Percentiles rank a stretch among this genome's conserved stretches.
phyloP scores from a whole-genome alignment of 768 basidiomycete species.

The Hygrocybe punicea region DNA sequence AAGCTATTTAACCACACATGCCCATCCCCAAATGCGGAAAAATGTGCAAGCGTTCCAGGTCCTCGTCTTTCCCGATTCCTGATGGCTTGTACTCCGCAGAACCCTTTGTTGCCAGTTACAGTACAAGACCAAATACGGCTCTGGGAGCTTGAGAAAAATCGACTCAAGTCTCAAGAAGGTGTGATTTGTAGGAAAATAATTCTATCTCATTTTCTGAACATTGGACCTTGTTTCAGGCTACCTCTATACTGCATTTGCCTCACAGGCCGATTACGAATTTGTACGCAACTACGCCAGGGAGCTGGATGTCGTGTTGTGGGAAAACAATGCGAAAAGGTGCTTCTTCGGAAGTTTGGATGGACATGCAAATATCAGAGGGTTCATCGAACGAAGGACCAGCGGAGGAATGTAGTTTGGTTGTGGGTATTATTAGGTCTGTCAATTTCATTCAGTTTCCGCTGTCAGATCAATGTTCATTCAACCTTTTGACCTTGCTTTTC shows the following conservation, averaged over 20 bases:
- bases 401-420: slow-evolving; percentile 14
- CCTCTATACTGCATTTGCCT: slow-evolving; percentile 84
- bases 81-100: slow-evolving; percentile 43
- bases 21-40: slow-evolving; percentile 97
- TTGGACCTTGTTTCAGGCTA: slow-evolving; percentile 52
- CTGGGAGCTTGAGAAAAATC: slow-evolving; percentile 95
- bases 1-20: slow-evolving; percentile 89
- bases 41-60: slow-evolving; percentile 52
- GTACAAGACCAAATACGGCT: slow-evolving; percentile 97
- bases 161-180: slow-evolving; percentile 88
- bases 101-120: slow-evolving; percentile 90
- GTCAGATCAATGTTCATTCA: not conserved
- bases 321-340: slow-evolving; percentile 65
- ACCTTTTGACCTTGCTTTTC: too few relatives aligned
- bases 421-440: slow-evolving; percentile 21
- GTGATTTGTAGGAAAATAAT: slow-evolving; percentile 21
- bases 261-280: slow-evolving; percentile 82
- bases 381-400: slow-evolving; percentile 68
- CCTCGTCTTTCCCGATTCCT: not conserved
- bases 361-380: slow-evolving; percentile 72
- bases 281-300: slow-evolving; percentile 83
- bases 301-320: slow-evolving; percentile 80
- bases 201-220: slow-evolving; percentile 19
- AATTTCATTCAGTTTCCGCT: slow-evolving; percentile 1
- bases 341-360: slow-evolving; percentile 82